Evolutionary conservation across 2,329 filamentous ascomycete genomes (phyloP).

Genomic region (Geosmithia flava): DNA sequence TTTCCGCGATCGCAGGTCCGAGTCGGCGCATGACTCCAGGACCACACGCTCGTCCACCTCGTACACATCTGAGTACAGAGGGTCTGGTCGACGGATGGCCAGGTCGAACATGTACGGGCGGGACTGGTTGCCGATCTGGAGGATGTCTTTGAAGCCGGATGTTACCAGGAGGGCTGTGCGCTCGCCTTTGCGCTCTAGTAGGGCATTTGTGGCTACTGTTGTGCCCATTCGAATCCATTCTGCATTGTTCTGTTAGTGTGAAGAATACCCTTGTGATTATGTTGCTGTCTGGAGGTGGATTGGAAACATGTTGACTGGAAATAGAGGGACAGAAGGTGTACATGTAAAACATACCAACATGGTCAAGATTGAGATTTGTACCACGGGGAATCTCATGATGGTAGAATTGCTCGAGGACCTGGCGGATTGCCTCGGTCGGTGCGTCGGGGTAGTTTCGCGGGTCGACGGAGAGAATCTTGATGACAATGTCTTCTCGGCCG

Average conservation of each 20-base stretch:
- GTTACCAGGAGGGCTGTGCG: slow-evolving; percentile 59
- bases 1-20: slow-evolving; percentile 43
- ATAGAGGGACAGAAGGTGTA: background rate
- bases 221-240: slow-evolving; percentile 49
- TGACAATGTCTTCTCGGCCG: slow-evolving; percentile 23
- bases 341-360: slow-evolving; percentile 1
- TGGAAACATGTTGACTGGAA: too few species aligned
- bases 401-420: slow-evolving; percentile 21
- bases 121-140: slow-evolving; percentile 63
- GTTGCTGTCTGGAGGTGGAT: too few species aligned
- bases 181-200: slow-evolving; percentile 65
- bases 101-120: slow-evolving; percentile 64
- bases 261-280: too few species aligned
- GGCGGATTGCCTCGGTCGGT: slow-evolving; percentile 58
- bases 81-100: slow-evolving; percentile 53
- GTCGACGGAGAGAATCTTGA: slow-evolving; percentile 62
- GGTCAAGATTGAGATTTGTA: slow-evolving; percentile 17
- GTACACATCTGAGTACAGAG: slow-evolving; percentile 56
- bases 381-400: slow-evolving; percentile 18
- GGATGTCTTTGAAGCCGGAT: slow-evolving; percentile 59
- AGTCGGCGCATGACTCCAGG: slow-evolving; percentile 58
- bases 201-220: slow-evolving; percentile 64
- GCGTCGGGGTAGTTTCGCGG: slow-evolving; percentile 63
- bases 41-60: slow-evolving; percentile 68
- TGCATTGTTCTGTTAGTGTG: slow-evolving; percentile 10